These are phyloP conservation scores for Amanita pallidorosea DNA, from an alignment of 768 basidiomycete species.

Conservation along the genomic window DNA sequence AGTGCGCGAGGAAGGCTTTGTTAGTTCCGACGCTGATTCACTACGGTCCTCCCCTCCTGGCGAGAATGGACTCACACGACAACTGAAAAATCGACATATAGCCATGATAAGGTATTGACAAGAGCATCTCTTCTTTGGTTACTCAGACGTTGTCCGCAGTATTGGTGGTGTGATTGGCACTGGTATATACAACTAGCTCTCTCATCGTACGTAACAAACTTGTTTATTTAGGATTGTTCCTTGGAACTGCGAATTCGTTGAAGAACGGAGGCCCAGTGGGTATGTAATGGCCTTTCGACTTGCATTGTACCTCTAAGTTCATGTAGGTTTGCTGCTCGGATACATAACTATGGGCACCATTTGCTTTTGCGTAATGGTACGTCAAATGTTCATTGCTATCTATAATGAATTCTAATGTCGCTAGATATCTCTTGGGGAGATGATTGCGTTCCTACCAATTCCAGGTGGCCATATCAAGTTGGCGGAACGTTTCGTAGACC, in stretches of 20 bases:
- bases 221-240: constrained; percentile 42
- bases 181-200: constrained; percentile 25
- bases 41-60: constrained; percentile 1
- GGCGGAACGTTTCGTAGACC: constrained; percentile 75
- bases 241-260: constrained; percentile 46
- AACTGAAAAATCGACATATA: constrained; percentile 69
- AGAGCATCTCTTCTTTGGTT: neutral
- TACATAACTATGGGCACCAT: constrained; percentile 57
- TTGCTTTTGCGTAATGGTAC: constrained; percentile 63
- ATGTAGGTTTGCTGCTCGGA: constrained; percentile 54
- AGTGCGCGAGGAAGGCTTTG: constrained; percentile 22
- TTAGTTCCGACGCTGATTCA: constrained; percentile 19
- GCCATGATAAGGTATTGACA: constrained; percentile 62
- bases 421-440: constrained; percentile 61
- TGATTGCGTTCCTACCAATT: constrained; percentile 71
- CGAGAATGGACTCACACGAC: constrained; percentile 32
- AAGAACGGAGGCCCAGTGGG: constrained; percentile 60
- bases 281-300: constrained; percentile 9
- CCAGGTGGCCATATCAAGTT: constrained; percentile 74
- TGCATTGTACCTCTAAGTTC: neutral
- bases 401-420: neutral
- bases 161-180: constrained; percentile 54
- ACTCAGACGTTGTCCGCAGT: constrained; percentile 19
- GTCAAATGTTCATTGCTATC: constrained; percentile 7
- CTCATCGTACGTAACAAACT: neutral